phyloP scores from a whole-genome alignment of 73 alveolate species.

The Strombidium stylifer region DNA sequence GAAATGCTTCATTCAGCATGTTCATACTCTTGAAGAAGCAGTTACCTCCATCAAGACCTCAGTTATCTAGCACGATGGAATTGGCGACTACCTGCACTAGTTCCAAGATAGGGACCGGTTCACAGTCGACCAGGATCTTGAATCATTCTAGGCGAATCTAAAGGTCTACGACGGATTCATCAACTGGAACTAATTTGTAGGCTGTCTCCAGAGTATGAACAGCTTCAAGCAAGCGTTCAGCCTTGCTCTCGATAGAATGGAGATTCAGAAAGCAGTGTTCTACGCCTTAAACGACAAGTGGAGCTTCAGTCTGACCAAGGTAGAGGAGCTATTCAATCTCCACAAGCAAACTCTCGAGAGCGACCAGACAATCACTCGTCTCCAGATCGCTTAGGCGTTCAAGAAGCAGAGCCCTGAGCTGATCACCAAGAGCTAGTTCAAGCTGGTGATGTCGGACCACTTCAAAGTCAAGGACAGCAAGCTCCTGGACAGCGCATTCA shows the following conservation, averaged over 20 bases:
- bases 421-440: constrained; percentile 44
- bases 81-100: too few species aligned
- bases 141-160: too few species aligned
- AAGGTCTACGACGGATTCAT: too few species aligned
- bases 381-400: constrained; percentile 51
- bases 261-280: constrained; percentile 34
- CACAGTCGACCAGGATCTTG: too few species aligned
- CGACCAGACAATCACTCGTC: constrained; percentile 16
- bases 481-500: constrained; percentile 18
- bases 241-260: constrained; percentile 53
- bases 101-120: too few species aligned
- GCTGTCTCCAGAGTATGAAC: too few species aligned
- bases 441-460: constrained; percentile 36
- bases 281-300: constrained; percentile 35
- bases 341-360: constrained; percentile 4
- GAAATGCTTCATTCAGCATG: constrained; percentile 30
- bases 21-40: too few species aligned
- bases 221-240: constrained; percentile 26
- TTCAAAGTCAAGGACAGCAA: constrained; percentile 48
- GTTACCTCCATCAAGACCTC: too few species aligned
- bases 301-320: constrained; percentile 40
- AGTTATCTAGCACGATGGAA: too few species aligned
- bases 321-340: constrained; percentile 43
- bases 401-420: constrained; percentile 46
- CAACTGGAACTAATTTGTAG: too few species aligned